phyloP scores from a whole-genome alignment of 1,139 yeast species.

The Torulaspora globosa region DNA sequence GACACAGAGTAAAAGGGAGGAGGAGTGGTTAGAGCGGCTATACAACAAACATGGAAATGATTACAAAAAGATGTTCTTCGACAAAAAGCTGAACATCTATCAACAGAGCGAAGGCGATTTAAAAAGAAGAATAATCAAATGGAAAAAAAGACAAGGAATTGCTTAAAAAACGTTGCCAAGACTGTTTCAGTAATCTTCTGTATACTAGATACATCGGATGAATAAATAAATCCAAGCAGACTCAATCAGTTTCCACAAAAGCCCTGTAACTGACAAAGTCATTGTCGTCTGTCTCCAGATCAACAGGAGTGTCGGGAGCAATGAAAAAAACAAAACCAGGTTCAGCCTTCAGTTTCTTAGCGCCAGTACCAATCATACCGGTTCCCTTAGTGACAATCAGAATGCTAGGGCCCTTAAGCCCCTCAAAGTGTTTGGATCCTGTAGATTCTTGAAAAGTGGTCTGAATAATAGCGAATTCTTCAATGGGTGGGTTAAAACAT shows the following conservation, averaged over 20 bases:
- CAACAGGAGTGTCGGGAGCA: constrained; percentile 69
- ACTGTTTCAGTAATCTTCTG: background rate
- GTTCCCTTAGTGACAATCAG: constrained; percentile 76
- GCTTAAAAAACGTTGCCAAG: constrained; percentile 10
- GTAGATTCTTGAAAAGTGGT: constrained; percentile 50
- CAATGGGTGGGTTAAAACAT: constrained; percentile 93
- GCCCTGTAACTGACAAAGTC: constrained; percentile 82
- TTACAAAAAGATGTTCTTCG: constrained; percentile 88
- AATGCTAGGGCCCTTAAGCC: constrained; percentile 82
- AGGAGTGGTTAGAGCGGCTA: constrained; percentile 62
- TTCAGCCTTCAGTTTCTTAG: constrained; percentile 44
- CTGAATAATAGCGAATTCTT: constrained; percentile 88
- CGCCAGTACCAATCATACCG: constrained; percentile 54
- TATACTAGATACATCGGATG: constrained; percentile 7
- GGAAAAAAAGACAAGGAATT: constrained; percentile 52
- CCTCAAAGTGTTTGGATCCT: constrained; percentile 49
- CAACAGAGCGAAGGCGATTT: constrained; percentile 87
- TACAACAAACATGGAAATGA: constrained; percentile 82
- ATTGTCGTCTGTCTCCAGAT: constrained; percentile 50
- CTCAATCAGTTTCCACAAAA: constrained; percentile 59
- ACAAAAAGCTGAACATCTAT: constrained; percentile 71
- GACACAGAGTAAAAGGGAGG: constrained; percentile 66
- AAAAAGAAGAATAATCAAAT: constrained; percentile 59
- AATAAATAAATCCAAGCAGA: constrained; percentile 5
- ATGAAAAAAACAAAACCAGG: constrained; percentile 80